These are phyloP conservation scores for Arctium lappa DNA, from an alignment of 129 eudicot species.

Conservation along the genomic window DNA sequence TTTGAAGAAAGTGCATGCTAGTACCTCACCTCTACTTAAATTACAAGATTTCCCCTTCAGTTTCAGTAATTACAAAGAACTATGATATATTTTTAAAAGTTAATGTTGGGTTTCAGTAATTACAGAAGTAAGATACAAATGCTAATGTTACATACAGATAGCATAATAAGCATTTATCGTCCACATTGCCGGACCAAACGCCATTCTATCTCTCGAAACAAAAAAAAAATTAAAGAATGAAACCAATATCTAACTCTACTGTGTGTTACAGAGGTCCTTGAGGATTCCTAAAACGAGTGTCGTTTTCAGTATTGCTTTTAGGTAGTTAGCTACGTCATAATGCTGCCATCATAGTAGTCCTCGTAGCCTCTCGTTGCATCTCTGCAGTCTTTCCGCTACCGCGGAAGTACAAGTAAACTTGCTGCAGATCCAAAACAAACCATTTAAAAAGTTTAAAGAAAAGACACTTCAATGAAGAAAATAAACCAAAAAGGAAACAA, in stretches of 20 bases:
- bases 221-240: not conserved
- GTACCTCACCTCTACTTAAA: not conserved
- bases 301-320: not conserved
- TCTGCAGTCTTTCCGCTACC: slow-evolving; percentile 87
- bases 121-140: slow-evolving; percentile 6
- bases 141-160: not conserved
- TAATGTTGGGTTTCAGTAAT: not conserved
- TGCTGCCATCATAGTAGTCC: slow-evolving; percentile 64
- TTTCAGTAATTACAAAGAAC: not conserved
- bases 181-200: not conserved
- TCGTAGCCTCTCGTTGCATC: slow-evolving; percentile 81
- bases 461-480: not conserved
- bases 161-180: not conserved
- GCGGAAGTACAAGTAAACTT: slow-evolving; percentile 58
- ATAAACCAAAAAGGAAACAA: not conserved
- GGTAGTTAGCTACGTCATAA: slow-evolving; percentile 28
- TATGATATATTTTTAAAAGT: not conserved
- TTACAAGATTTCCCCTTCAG: not conserved
- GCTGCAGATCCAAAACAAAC: slow-evolving; percentile 25
- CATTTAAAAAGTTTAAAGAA: not conserved
- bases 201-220: not conserved
- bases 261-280: not conserved
- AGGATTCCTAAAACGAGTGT: not conserved
- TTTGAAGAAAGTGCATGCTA: not conserved
- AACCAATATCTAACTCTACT: slow-evolving; percentile 8